Evolutionary conservation across 441 rosid genomes (phyloP).

Genomic region (Populus hybrid): DNA sequence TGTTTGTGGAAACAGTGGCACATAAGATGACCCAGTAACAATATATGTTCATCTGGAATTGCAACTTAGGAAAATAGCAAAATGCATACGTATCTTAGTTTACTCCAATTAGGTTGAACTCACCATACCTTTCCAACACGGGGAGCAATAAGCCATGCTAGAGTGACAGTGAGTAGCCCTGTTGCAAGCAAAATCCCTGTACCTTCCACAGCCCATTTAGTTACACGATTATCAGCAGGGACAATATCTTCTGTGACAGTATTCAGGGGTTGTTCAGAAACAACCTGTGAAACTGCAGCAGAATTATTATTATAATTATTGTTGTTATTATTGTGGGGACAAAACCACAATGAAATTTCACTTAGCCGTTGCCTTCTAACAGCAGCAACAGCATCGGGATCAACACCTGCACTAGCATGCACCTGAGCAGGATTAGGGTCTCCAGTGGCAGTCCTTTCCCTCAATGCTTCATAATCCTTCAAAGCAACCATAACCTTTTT

Average conservation of each 20-base stretch:
- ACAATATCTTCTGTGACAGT: conserved; percentile 42
- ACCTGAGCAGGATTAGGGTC: conserved; percentile 66
- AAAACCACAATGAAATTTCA: conserved; percentile 87
- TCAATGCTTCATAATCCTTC: conserved; percentile 71
- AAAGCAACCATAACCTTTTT: conserved; percentile 59
- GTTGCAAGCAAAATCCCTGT: conserved; percentile 92
- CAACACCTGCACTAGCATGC: conserved; percentile 45
- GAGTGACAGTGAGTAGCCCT: conserved; percentile 79
- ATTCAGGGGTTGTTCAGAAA: conserved; percentile 56
- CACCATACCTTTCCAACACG: conserved; percentile 81
- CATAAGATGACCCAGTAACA: not conserved
- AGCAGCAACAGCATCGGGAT: conserved; percentile 96
- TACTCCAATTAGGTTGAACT: not conserved
- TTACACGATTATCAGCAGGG: conserved; percentile 60
- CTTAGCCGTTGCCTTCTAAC: conserved; percentile 79
- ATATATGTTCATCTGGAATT: not conserved
- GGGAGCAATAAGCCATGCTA: conserved; percentile 96
- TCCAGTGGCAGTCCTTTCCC: conserved; percentile 80
- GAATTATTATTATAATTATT: conserved; percentile 30
- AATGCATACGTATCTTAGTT: not conserved
- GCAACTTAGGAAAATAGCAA: not conserved
- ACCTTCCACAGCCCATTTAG: conserved; percentile 96
- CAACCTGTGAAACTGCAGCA: conserved; percentile 48
- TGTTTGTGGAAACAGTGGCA: not conserved
- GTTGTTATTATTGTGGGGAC: conserved; percentile 43